Percentiles rank a stretch among this genome's conserved stretches.
Evolutionary conservation across 768 basidiomycete species (phyloP).

Genomic region (Phaffia australis): DNA sequence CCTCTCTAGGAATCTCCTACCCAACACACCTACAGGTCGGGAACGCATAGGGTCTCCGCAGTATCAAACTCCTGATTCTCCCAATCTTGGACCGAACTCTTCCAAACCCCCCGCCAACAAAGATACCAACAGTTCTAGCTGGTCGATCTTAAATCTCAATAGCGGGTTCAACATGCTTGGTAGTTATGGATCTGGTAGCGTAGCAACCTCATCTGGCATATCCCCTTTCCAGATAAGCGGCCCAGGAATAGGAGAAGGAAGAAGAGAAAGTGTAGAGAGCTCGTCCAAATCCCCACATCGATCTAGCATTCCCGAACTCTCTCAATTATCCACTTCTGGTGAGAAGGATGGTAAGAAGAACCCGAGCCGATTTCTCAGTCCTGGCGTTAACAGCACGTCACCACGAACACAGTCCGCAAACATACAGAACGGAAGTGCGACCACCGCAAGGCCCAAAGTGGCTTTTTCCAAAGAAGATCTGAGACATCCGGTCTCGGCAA

Average conservation of each 20-base stretch:
- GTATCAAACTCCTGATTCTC: too few relatives aligned
- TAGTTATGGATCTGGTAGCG: constrained; percentile 1
- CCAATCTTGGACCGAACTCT: too few relatives aligned
- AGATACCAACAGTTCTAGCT: not conserved
- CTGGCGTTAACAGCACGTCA: not conserved
- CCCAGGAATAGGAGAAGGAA: not conserved
- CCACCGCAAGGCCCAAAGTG: not conserved
- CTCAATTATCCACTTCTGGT: not conserved
- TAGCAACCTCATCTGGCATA: not conserved
- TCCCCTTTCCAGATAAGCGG: not conserved
- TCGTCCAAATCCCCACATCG: not conserved
- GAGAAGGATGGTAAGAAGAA: not conserved
- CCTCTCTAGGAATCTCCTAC: too few relatives aligned
- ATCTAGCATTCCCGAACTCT: not conserved
- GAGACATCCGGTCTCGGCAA: not conserved
- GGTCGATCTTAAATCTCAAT: not conserved
- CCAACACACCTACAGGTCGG: too few relatives aligned
- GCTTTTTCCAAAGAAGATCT: not conserved
- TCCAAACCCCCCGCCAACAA: too few relatives aligned
- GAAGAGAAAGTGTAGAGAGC: not conserved
- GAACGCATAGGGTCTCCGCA: too few relatives aligned
- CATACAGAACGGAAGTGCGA: not conserved
- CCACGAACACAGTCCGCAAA: not conserved
- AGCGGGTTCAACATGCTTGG: constrained; percentile 1
- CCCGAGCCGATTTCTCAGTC: not conserved